Evolutionary conservation across 2,329 filamentous ascomycete genomes (phyloP).

Genomic region (Pyrenophora tritici-repentis): DNA sequence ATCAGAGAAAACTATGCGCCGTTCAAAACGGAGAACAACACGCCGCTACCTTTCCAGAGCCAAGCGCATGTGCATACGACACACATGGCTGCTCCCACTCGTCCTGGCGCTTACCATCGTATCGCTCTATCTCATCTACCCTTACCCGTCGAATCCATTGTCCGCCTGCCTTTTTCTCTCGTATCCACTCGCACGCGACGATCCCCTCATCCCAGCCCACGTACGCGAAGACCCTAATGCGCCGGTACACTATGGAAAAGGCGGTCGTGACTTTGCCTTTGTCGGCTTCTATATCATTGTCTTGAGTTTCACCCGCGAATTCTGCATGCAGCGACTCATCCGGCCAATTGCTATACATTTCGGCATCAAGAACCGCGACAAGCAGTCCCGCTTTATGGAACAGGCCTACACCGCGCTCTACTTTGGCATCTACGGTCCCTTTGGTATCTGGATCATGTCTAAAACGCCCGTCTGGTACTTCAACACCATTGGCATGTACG

Average conservation of each 20-base stretch:
- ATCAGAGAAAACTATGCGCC: conserved; percentile 37
- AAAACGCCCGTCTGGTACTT: conserved; percentile 95
- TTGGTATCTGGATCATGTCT: conserved; percentile 88
- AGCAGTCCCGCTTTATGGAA: conserved; percentile 93
- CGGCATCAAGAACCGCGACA: conserved; percentile 72
- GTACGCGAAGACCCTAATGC: conserved; percentile 47
- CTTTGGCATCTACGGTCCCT: conserved; percentile 80
- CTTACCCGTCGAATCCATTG: conserved; percentile 76
- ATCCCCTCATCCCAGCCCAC: conserved; percentile 29
- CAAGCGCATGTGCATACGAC: conserved; percentile 54
- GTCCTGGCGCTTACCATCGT: conserved; percentile 68
- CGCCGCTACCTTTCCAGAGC: conserved; percentile 52
- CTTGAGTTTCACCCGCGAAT: conserved; percentile 91
- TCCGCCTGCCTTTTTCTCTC: conserved; percentile 87
- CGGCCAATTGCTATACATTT: conserved; percentile 72
- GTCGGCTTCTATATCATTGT: conserved; percentile 88
- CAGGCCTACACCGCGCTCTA: conserved; percentile 94
- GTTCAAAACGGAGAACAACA: conserved; percentile 54
- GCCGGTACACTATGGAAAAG: conserved; percentile 79
- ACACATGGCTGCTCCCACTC: conserved; percentile 71
- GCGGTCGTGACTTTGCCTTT: conserved; percentile 82
- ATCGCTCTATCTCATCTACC: conserved; percentile 73
- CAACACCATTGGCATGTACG: conserved; percentile 89
- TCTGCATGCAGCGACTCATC: conserved; percentile 90
- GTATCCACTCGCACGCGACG: conserved; percentile 69